A percentile compares a stretch with the other conserved stretches of the same genome.
Conservation (phyloP, 1,284 basidiomycete species). For the Bondarzewia mesenterica region DNA sequence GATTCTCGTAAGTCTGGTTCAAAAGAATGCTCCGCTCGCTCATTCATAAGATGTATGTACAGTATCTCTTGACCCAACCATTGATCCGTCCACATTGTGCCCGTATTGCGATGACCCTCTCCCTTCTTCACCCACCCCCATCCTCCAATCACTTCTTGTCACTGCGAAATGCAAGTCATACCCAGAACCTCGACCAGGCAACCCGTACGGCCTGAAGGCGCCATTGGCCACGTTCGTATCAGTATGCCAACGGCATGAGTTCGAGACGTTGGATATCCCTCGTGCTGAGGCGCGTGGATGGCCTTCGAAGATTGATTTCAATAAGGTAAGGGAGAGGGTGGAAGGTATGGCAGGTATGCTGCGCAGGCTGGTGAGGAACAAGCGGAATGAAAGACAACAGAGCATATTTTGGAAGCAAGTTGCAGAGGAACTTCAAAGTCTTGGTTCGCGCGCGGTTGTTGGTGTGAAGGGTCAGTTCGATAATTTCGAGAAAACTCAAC, state of each 20-base stretch:
- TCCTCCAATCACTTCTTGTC: constrained; percentile 46
- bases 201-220: constrained; percentile 60
- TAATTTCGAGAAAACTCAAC: constrained; percentile 69
- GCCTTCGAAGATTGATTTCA: constrained; percentile 67
- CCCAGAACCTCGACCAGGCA: constrained; percentile 57
- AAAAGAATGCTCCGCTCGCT: background rate
- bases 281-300: constrained; percentile 61
- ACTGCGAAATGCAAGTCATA: constrained; percentile 42
- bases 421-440: constrained; percentile 48
- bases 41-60: constrained; percentile 9
- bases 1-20: constrained; percentile 11
- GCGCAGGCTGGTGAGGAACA: constrained; percentile 8
- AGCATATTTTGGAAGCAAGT: constrained; percentile 66
- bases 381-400: constrained; percentile 22
- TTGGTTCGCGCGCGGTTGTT: constrained; percentile 54
- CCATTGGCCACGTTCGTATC: constrained; percentile 51
- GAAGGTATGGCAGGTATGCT: constrained; percentile 27
- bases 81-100: constrained; percentile 61
- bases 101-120: constrained; percentile 70
- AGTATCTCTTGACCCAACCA: constrained; percentile 34
- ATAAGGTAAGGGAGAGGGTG: constrained; percentile 42
- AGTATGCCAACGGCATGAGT: constrained; percentile 69
- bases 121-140: constrained; percentile 52
- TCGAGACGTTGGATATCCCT: constrained; percentile 64
- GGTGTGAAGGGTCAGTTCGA: constrained; percentile 66